phyloP scores from a whole-genome alignment of 2,329 filamentous ascomycete species.

The Epichloe amarillans region DNA sequence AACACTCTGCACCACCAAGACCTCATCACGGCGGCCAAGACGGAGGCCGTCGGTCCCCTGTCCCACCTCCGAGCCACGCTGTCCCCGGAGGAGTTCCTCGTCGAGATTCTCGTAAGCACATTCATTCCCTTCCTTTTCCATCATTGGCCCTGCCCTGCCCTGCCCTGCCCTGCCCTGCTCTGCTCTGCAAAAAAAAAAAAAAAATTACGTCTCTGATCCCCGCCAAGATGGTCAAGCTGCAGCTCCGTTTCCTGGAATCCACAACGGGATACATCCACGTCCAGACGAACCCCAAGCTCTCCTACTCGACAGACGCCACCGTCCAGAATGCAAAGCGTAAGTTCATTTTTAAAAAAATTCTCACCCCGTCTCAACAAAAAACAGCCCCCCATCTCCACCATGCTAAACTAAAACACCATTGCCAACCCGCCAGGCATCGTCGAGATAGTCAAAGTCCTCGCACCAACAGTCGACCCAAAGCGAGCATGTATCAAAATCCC shows the following conservation, averaged over 20 bases:
- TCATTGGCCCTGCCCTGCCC: background rate
- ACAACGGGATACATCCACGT: slow-evolving; percentile 41
- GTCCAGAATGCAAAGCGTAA: slow-evolving; percentile 37
- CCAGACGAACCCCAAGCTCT: slow-evolving; percentile 45
- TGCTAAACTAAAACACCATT: background rate
- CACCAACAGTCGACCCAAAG: slow-evolving; percentile 28
- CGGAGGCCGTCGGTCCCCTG: slow-evolving; percentile 11
- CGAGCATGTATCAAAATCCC: slow-evolving; percentile 52
- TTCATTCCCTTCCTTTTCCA: background rate
- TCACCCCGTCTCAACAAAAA: no score
- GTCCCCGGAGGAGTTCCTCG: slow-evolving; percentile 33
- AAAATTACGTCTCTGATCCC: background rate
- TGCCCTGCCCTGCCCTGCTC: no score
- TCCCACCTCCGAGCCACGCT: slow-evolving; percentile 9
- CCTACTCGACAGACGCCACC: slow-evolving; percentile 35
- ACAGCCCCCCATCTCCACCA: background rate
- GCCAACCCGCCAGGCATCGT: slow-evolving; percentile 30
- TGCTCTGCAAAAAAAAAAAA: no score
- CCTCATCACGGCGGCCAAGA: slow-evolving; percentile 16
- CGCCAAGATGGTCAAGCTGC: slow-evolving; percentile 39
- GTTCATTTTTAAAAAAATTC: no score
- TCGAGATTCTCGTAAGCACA: slow-evolving; percentile 37
- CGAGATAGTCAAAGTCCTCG: slow-evolving; percentile 30
- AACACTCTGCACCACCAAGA: slow-evolving; percentile 13
- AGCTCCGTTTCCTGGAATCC: slow-evolving; percentile 34